Evolutionary conservation across 75 land plant species (phyloP), one percentile per base, ranked within the genome.

Genomic region (Azolla pinnata): DNA sequence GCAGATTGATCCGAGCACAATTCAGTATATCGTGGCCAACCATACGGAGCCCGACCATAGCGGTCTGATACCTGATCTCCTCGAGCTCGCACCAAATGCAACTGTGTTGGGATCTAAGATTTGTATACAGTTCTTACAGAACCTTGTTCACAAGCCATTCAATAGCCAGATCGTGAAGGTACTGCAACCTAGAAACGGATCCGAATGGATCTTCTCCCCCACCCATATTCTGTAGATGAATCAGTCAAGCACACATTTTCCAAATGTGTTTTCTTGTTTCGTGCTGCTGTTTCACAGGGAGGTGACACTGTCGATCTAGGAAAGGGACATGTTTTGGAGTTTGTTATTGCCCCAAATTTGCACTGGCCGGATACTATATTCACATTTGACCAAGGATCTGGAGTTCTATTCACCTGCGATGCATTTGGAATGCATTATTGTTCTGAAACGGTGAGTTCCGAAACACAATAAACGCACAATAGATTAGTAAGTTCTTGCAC

Each of bases 291-390:
- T n/a, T n/a, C n/a, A n/a, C 70, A 77, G 80, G 77, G 78, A 51
- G 80, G 80, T 9, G 75, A 71, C 33, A 77, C 68, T 17, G 31
- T 77, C 32, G 79, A 77, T 34, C 54, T 77, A 27, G 80, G 80
- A 32, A 67, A 65, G 31, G 80, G 72, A 4, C 80, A 77, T 61
- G 58, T 77, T 17, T 35, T 77, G 67, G 80, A 77, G 64, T 77
- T 77, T 56, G 78, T 77, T 12, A 77, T 77, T 53, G 80, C 80
- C 0, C 80, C 80, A 18, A 77, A 77, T 50, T 62, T 77, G 68
- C 80, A 77, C 54, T 77, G 80, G 80, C 80, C 80, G 0, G 80
- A 77, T 32, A 77, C 80, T 1, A 77, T 77, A 66, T 75, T 77
- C 29, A 75, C 80, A 0, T 59, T 75, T 53, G 80, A 77, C 50